Conservation (phyloP, 257 asterid species). For the Galeopsis tetrahit region DNA sequence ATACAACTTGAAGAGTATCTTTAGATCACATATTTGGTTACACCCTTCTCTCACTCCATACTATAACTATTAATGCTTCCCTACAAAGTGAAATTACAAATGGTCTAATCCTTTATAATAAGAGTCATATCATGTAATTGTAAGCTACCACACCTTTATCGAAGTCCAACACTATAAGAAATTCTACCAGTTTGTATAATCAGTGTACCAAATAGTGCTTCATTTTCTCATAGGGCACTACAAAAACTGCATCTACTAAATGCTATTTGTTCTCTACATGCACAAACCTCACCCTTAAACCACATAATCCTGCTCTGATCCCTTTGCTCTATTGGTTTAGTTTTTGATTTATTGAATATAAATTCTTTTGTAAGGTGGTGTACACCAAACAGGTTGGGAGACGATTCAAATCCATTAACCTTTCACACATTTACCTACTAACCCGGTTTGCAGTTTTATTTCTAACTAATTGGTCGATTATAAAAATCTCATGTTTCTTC, state of each 20-base stretch:
- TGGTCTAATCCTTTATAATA: not conserved
- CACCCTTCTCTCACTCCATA: not conserved
- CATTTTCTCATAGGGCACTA: too few relatives aligned
- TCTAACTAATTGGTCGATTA: too few relatives aligned
- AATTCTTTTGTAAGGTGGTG: too few relatives aligned
- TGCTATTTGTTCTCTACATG: not conserved
- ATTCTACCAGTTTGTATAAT: not conserved
- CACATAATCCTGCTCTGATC: not conserved
- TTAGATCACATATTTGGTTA: too few relatives aligned
- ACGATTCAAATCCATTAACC: too few relatives aligned
- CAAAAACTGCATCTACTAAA: too few relatives aligned
- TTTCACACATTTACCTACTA: too few relatives aligned
- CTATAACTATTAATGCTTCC: conserved; percentile 1
- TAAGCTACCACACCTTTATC: not conserved
- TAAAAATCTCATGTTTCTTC: too few relatives aligned
- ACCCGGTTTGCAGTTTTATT: too few relatives aligned
- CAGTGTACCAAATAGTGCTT: not conserved
- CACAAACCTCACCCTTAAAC: conserved; percentile 3
- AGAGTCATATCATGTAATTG: not conserved
- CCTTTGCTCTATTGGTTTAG: not conserved
- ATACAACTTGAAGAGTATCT: too few relatives aligned
- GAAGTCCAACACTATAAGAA: not conserved
- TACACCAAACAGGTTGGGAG: too few relatives aligned
- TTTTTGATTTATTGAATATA: not conserved
- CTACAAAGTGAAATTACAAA: conserved; percentile 12